Evolutionary conservation across 2,329 filamentous ascomycete genomes (phyloP), one percentile per base, ranked within the genome.

Genomic region (Beauveria bassiana): DNA sequence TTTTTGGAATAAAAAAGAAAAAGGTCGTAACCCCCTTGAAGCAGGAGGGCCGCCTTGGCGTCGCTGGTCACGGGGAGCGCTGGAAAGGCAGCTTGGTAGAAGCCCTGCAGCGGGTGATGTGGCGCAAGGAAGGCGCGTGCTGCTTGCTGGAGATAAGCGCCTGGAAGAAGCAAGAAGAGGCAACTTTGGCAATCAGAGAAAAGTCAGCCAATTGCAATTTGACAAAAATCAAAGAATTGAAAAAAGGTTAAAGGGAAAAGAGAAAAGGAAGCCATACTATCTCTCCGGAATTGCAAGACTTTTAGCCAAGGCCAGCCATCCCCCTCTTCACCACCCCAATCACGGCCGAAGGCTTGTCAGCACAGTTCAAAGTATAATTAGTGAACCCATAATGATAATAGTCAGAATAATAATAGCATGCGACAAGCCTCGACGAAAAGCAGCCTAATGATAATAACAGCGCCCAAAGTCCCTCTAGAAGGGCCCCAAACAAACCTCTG

Each of bases 1-100:
- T 31, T 2, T 24, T 5, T 28, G 28, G 8, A 49, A 26, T 8
- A 26, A 12, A 49, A n/a, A 49, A 28, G 31, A 31, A 50, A 40
- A 43, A 43, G 42, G 42, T 45, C 40, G 28, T 22, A 7, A 49
- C 20, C 20, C 43, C 20, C 31, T 49, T 24, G 31, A 26, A 58
- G 50, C 55, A 58, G 55, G 43, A 58, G 55, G 45, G 10, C 55
- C 5, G 12, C 18, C 40, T 46, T 56, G 53, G 53, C 53, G 53
- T 56, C 18, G 40, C 26, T 31, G 24, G 45, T 59, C 56, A 58
- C 55, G 55, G 56, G 55, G 46, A 43, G 24, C 16, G 45, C 56
- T 34, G 56, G 28, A 31, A 14, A 46, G 45, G 31, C 56, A 28
- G 43, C 5, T 22, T 22, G 16, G 42, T 20, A 42, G n/a, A 12